phyloP scores from a whole-genome alignment of 768 basidiomycete genomes.

The Leccinum uliginosum region DNA sequence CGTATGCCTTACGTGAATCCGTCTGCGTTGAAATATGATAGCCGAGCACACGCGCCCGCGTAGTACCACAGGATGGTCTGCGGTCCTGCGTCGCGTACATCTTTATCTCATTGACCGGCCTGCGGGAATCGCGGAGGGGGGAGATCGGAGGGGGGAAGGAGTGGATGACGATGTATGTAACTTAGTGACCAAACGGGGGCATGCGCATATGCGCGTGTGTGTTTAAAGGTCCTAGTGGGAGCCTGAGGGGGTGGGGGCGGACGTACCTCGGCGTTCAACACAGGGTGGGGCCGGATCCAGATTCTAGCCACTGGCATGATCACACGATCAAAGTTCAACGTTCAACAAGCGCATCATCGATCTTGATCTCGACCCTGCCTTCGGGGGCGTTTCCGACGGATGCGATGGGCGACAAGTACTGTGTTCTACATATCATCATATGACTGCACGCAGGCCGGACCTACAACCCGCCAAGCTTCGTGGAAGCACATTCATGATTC shows the following conservation, averaged over 20 bases:
- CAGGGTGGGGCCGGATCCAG: slow-evolving; percentile 52
- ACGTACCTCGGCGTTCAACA: slow-evolving; percentile 51
- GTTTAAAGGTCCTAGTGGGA: no score
- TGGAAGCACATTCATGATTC: no score
- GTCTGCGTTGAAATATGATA: slow-evolving; percentile 73
- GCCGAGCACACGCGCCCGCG: slow-evolving; percentile 66
- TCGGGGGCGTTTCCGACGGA: slow-evolving; percentile 35
- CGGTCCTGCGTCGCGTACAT: slow-evolving; percentile 58
- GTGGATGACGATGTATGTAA: background rate
- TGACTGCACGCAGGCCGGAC: no score
- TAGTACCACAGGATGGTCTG: slow-evolving; percentile 45
- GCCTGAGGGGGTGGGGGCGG: background rate
- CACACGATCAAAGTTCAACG: slow-evolving; percentile 58
- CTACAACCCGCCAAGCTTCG: no score
- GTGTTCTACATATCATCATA: no score
- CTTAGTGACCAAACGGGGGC: no score
- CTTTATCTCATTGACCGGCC: slow-evolving; percentile 50
- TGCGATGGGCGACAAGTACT: slow-evolving; percentile 52
- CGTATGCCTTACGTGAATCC: slow-evolving; percentile 52
- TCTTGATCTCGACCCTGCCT: slow-evolving; percentile 40
- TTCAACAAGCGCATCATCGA: slow-evolving; percentile 34
- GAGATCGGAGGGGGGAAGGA: background rate
- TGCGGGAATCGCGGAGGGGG: slow-evolving; percentile 9
- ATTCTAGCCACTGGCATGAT: slow-evolving; percentile 57
- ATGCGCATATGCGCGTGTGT: no score